phyloP scores from a whole-genome alignment of 148 eudicot genomes.

The Dianthus caryophyllus region DNA sequence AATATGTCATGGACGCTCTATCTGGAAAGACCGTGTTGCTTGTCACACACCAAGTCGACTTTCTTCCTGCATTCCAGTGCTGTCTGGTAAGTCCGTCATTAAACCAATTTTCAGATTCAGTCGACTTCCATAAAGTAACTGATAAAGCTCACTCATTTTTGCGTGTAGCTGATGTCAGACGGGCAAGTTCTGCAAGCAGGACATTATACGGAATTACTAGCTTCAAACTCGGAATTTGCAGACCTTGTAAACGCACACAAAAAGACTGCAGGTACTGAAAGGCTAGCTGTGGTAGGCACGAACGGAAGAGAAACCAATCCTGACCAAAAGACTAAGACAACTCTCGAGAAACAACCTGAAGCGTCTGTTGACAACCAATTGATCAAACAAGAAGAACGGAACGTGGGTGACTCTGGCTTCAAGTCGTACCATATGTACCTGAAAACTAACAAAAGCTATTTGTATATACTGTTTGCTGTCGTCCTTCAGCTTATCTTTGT shows the following conservation, averaged over 20 bases:
- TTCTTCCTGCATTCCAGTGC: constrained; percentile 77
- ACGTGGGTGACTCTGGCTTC: constrained; percentile 66
- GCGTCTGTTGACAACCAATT: constrained; percentile 45
- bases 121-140: not conserved
- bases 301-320: constrained; percentile 21
- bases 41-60: constrained; percentile 96
- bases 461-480: constrained; percentile 38
- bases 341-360: constrained; percentile 25
- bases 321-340: constrained; percentile 35
- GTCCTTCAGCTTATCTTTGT: constrained; percentile 48
- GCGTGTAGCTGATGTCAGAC: constrained; percentile 69
- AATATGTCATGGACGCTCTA: constrained; percentile 81
- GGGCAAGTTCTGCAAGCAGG: constrained; percentile 67
- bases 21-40: constrained; percentile 74
- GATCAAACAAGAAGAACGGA: constrained; percentile 78
- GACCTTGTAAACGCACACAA: constrained; percentile 83
- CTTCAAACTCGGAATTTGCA: constrained; percentile 54
- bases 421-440: constrained; percentile 63
- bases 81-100: constrained; percentile 57
- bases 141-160: not conserved
- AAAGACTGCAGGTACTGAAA: constrained; percentile 73
- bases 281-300: constrained; percentile 34
- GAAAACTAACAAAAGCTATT: constrained; percentile 57
- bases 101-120: not conserved
- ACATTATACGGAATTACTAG: constrained; percentile 51